Percentiles rank a stretch among this genome's conserved stretches.
Evolutionary conservation across 1,284 basidiomycete species (phyloP).

Genomic region (Marasmius sp.): DNA sequence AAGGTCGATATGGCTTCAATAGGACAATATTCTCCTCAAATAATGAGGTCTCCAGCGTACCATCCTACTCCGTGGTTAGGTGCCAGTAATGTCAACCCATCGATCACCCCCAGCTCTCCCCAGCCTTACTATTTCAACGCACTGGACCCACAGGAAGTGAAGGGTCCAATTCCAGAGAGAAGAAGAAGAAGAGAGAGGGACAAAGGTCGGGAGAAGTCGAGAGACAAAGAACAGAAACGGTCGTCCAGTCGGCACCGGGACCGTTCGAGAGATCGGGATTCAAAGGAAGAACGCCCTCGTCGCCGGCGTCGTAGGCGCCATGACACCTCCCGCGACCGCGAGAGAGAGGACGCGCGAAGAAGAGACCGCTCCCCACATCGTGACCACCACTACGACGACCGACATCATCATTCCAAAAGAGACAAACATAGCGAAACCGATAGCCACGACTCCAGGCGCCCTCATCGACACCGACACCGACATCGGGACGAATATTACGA

Average conservation of each 20-base stretch:
- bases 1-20: conserved; percentile 1
- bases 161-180: background rate
- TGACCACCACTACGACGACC: background rate
- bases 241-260: background rate
- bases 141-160: background rate
- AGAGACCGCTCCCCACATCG: background rate
- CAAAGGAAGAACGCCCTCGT: background rate
- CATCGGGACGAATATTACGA: background rate
- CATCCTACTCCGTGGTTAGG: background rate
- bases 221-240: background rate
- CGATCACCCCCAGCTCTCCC: background rate
- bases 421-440: background rate
- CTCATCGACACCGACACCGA: background rate
- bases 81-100: background rate
- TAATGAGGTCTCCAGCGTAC: too few species aligned
- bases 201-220: background rate
- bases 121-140: background rate
- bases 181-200: background rate
- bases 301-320: background rate
- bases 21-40: background rate
- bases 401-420: background rate
- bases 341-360: background rate
- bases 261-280: background rate
- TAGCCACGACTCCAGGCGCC: background rate
- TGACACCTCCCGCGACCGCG: background rate